These are phyloP conservation scores for Vitis hybrid DNA, from an alignment of 177 flowering plant genomes.

Conservation along the genomic window DNA sequence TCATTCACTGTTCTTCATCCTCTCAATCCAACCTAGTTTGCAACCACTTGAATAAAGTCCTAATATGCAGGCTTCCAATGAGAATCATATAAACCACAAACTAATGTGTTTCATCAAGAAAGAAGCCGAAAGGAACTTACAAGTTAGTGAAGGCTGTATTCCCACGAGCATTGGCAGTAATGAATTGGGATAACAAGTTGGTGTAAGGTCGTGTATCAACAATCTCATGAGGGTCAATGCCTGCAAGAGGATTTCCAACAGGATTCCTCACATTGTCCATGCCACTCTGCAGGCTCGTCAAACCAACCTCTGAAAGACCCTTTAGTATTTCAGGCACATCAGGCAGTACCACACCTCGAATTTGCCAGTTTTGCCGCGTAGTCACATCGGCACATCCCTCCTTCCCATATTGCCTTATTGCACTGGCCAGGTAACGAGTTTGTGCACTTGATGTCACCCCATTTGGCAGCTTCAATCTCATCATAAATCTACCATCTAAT, in stretches of 20 bases:
- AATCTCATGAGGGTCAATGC: slow-evolving; percentile 84
- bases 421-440: slow-evolving; percentile 80
- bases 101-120: not conserved
- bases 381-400: slow-evolving; percentile 96
- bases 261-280: slow-evolving; percentile 99
- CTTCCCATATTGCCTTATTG: slow-evolving; percentile 72
- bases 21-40: too few relatives aligned
- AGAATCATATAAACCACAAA: not conserved
- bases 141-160: slow-evolving; percentile 74
- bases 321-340: slow-evolving; percentile 86
- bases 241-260: slow-evolving; percentile 94
- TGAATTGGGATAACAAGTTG: slow-evolving; percentile 68
- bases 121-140: slow-evolving; percentile 40
- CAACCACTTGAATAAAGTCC: not conserved
- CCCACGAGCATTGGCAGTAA: slow-evolving; percentile 78
- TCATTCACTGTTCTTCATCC: too few relatives aligned
- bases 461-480: slow-evolving; percentile 96
- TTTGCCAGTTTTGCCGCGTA: slow-evolving; percentile 98
- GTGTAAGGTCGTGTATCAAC: slow-evolving; percentile 88
- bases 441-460: slow-evolving; percentile 90
- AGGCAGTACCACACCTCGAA: slow-evolving; percentile 81
- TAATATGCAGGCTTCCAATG: not conserved
- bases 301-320: slow-evolving; percentile 76
- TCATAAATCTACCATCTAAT: slow-evolving; percentile 94
- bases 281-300: slow-evolving; percentile 95